Evolutionary conservation across 345 rosid species (phyloP).

Genomic region (Salix udensis): DNA sequence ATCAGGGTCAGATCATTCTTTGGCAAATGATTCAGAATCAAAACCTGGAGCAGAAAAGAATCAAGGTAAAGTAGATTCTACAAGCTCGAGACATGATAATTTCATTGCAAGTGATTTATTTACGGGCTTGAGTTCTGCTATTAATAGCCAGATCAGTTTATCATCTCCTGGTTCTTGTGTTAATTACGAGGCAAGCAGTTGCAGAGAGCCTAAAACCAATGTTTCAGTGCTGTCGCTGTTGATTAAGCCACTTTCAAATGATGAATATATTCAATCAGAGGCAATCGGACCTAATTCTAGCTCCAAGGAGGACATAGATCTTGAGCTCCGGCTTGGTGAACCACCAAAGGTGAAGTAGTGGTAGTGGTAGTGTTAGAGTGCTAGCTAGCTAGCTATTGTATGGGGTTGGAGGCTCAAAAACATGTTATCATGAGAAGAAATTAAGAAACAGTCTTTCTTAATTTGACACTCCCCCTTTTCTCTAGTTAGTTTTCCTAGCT

Average conservation of each 20-base stretch:
- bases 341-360: slow-evolving; percentile 48
- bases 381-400: neutral
- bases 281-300: slow-evolving; percentile 27
- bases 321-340: slow-evolving; percentile 84
- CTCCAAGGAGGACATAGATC: slow-evolving; percentile 62
- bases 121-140: slow-evolving; percentile 28
- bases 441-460: neutral
- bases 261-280: slow-evolving; percentile 29
- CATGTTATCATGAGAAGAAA: neutral
- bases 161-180: slow-evolving; percentile 9
- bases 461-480: neutral
- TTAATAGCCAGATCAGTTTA: slow-evolving; percentile 9
- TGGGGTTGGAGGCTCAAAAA: neutral
- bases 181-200: slow-evolving; percentile 5
- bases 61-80: slow-evolving; percentile 5
- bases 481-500: no score
- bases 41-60: slow-evolving; percentile 7
- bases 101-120: slow-evolving; percentile 31
- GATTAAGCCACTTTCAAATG: slow-evolving; percentile 17
- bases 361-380: neutral
- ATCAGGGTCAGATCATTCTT: neutral
- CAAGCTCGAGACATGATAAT: neutral
- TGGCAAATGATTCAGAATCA: slow-evolving; percentile 5
- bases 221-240: slow-evolving; percentile 22
- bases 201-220: slow-evolving; percentile 34